Base-by-base conservation (phyloP, 2,329 filamentous ascomycete genomes). In the Diaporthe citriasiana region DNA sequence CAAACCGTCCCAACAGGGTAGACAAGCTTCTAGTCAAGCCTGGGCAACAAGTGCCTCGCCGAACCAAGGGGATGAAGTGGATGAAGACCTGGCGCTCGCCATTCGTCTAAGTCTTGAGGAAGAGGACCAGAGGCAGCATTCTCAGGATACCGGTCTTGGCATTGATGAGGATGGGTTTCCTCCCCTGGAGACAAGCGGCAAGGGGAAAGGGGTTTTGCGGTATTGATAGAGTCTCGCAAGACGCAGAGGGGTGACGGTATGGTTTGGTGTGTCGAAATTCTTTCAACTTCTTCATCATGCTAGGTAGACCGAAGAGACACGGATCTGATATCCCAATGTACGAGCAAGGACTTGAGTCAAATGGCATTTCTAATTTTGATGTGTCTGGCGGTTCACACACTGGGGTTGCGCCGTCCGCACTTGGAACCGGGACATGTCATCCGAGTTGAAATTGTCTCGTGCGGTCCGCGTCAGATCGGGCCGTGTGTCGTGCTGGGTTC, bases 81-180 rank as follows among this genome's bases (percentile, higher is more conserved):
- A 91, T 59, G 89, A 89, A 68, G 91, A 92, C 77, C 77, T 93
- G 60, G 89, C 91, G 70, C 83, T 91, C 47, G 91, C 91, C 3
- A 80, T 93, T 65, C 86, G 87, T 75, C 82, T 93, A 30, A 93
- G 91, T 77, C 83, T 92, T 76, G 86, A 89, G 55, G 89, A 92
- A 75, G 86, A 88, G 72, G 81, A 85, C 77, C 82, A 81, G 30
- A 79, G 82, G n/a, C 70, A 73, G 40, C 80, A 81, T 73, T 63
- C 70, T 53, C 51, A 74, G 45, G 40, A 33, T 38, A 74, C 77
- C 47, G 78, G 76, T 6, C 40, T 72, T 12, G 75, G 72, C n/a
- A 65, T 78, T 42, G 74, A 79, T 30, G 75, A 77, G 27, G 78
- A 82, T 27, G 81, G 81, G 51, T 83, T 81, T 71, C 78, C 81